These are phyloP conservation scores for Nyssa sinensis DNA, from an alignment of 148 eudicot genomes.

Conservation along the genomic window DNA sequence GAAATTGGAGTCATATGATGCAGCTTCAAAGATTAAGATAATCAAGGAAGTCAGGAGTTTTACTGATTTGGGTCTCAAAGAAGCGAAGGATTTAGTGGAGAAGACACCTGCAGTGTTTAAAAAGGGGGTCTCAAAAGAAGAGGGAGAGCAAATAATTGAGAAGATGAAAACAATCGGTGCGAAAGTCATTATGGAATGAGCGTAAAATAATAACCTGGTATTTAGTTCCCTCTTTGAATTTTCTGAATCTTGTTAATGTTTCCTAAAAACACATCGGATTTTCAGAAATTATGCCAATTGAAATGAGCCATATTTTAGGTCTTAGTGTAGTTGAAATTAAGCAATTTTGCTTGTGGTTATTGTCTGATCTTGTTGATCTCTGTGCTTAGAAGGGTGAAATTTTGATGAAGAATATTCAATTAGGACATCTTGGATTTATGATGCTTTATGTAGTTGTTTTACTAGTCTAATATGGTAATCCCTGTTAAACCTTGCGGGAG, in stretches of 20 bases:
- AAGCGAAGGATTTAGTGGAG: conserved; percentile 95
- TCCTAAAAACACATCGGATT: not conserved
- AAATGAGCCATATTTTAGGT: not conserved
- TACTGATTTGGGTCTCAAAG: conserved; percentile 89
- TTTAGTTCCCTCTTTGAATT: not conserved
- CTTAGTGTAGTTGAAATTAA: not conserved
- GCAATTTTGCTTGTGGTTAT: not conserved
- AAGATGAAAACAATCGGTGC: conserved; percentile 89
- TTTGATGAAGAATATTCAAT: not conserved
- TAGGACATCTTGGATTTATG: not conserved
- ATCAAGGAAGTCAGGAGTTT: conserved; percentile 77
- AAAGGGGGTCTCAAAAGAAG: conserved; percentile 78
- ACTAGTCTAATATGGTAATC: not conserved
- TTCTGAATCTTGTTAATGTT: not conserved
- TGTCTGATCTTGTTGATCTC: not conserved
- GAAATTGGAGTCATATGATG: conserved; percentile 79
- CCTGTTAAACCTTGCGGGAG: not conserved
- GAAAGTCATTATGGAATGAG: conserved; percentile 78
- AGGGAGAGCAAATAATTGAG: conserved; percentile 78
- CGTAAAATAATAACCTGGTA: conserved; percentile 9
- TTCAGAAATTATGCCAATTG: not conserved
- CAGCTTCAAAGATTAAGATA: conserved; percentile 79
- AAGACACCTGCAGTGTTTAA: conserved; percentile 80
- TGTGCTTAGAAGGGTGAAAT: not conserved
- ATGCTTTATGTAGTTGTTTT: not conserved